Conservation (phyloP, 176 grass and related monocot species). For the Guadua angustifolia region DNA sequence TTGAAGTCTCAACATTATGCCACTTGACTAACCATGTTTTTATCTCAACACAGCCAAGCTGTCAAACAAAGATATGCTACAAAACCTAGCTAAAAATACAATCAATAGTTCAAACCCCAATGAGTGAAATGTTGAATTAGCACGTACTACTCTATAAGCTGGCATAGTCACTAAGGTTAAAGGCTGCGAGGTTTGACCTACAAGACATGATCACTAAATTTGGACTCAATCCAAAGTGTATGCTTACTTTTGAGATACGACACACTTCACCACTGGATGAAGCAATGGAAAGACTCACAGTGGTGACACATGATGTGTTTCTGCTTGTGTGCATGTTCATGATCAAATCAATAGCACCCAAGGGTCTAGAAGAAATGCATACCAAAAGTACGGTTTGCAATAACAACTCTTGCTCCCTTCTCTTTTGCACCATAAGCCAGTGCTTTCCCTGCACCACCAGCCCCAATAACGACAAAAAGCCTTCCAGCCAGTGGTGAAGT, state of each 20-base stretch:
- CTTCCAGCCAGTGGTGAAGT: slow-evolving; percentile 77
- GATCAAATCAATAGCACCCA: neutral
- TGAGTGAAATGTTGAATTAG: too few relatives aligned
- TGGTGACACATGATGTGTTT: neutral
- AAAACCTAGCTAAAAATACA: neutral
- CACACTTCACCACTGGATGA: neutral
- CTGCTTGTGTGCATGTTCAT: slow-evolving; percentile 12
- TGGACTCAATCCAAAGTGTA: neutral
- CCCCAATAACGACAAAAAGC: slow-evolving; percentile 89
- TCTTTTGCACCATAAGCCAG: slow-evolving; percentile 97
- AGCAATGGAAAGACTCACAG: neutral
- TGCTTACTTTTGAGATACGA: slow-evolving; percentile 22
- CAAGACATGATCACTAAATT: neutral
- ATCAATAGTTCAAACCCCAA: too few relatives aligned
- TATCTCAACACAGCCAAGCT: slow-evolving; percentile 4
- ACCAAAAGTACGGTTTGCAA: slow-evolving; percentile 98
- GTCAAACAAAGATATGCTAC: slow-evolving; percentile 22
- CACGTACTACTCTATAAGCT: neutral
- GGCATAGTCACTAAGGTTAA: neutral
- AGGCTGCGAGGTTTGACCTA: slow-evolving; percentile 3
- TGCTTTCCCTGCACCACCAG: slow-evolving; percentile 96
- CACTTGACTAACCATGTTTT: slow-evolving; percentile 12
- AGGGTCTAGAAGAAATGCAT: slow-evolving; percentile 32
- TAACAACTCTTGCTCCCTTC: slow-evolving; percentile 93
- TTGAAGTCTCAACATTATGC: slow-evolving; percentile 3